Evolutionary conservation across 805 yeast species (phyloP).

Genomic region (Wickerhamiella shivajii): DNA sequence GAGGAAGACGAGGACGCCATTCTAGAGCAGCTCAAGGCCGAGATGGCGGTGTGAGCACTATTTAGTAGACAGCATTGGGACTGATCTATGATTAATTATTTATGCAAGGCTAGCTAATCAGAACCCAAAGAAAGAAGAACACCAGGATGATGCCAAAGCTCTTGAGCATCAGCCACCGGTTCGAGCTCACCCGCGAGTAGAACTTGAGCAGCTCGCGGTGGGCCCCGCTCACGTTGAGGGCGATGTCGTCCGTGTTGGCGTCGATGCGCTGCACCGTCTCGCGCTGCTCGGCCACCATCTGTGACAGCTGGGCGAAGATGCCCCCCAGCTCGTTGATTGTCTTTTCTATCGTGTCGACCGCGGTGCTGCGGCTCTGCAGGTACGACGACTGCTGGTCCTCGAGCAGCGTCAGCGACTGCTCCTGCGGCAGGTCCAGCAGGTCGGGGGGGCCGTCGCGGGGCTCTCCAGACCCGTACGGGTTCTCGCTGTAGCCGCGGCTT

Average conservation of each 20-base stretch:
- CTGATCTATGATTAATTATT: neutral
- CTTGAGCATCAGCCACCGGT: slow-evolving; percentile 82
- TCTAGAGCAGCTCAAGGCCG: slow-evolving; percentile 30
- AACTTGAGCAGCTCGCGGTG: slow-evolving; percentile 86
- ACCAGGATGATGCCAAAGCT: slow-evolving; percentile 76
- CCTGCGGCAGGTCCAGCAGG: slow-evolving; percentile 61
- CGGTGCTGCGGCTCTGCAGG: slow-evolving; percentile 68
- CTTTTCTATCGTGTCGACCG: slow-evolving; percentile 93
- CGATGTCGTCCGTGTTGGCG: slow-evolving; percentile 84
- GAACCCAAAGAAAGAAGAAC: slow-evolving; percentile 24
- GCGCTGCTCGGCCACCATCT: slow-evolving; percentile 96
- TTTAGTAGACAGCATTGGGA: no score
- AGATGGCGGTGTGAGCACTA: slow-evolving; percentile 27
- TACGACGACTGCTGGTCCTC: slow-evolving; percentile 73
- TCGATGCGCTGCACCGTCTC: slow-evolving; percentile 93
- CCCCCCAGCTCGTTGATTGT: slow-evolving; percentile 95
- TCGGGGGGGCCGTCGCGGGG: slow-evolving; percentile 21
- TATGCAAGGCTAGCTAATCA: slow-evolving; percentile 13
- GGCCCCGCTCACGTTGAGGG: slow-evolving; percentile 81
- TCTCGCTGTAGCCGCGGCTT: slow-evolving; percentile 9
- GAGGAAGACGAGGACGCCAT: slow-evolving; percentile 33
- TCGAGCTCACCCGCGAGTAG: slow-evolving; percentile 72
- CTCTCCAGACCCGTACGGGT: slow-evolving; percentile 18
- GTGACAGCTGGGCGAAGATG: slow-evolving; percentile 83
- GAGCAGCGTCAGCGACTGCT: slow-evolving; percentile 63